Base-by-base conservation (phyloP, 495 filamentous ascomycete species). In the Lasiosphaeria hispida region DNA sequence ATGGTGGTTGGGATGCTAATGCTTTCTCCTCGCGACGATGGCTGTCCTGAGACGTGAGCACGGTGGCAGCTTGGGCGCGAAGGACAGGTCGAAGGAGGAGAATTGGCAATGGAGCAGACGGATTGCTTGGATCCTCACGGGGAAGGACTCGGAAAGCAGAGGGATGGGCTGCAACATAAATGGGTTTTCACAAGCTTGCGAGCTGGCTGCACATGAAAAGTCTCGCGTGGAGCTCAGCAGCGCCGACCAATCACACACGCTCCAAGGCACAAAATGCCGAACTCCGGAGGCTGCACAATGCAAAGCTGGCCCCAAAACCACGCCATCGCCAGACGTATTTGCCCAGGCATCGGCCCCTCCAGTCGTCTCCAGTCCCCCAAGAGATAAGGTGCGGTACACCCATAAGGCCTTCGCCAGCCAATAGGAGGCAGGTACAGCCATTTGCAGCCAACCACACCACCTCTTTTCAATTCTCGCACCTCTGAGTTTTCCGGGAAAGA, bases 61-160 rank as follows among this genome's bases (percentile, higher is more conserved):
- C 55, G 43, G 13, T 17, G 48, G 49, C 19, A 39, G 40, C 17
- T 47, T 37, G 38, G 56, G 39, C 42, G 45, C 39, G 30, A 57
- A 53, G 61, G 66, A 69, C 66, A 66, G 64, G 59, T 69, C 67
- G 67, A 63, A 60, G 45, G 64, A 67, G 67, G 64, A 67, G 67
- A 67, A 57, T 53, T 59, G 56, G 47, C 54, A 34, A n/a, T 43
- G 19, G 23, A n/a, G 10, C 30, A 44, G 37, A 10, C 18, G 30
- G 35, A 50, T 17, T 40, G 13, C 51, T 14, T 44, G 51, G 14
- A 43, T 51, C 19, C 36, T 36, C 34, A 41, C 6, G 39, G 37
- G 42, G 18, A 39, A 17, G 33, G 30, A 33, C 8, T 23, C 8
- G 35, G n/a, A 36, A 23, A 17, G 7, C 17, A 42, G 49, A 14